phyloP scores from a whole-genome alignment of 2,329 filamentous ascomycete species.

The Fonsecaea pugnacius region DNA sequence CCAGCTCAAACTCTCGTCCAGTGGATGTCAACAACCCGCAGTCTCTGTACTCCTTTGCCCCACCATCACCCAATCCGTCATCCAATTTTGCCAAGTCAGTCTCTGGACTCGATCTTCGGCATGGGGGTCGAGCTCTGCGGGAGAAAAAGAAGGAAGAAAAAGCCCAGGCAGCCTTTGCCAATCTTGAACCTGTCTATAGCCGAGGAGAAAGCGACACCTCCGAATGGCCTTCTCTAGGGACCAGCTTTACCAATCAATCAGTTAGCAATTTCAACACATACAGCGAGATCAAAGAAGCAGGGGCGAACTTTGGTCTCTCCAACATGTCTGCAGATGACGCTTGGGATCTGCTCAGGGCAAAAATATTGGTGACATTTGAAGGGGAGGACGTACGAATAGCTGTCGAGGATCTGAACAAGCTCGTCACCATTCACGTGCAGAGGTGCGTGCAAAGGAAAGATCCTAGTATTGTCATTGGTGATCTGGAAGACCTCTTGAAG shows the following conservation, averaged over 20 bases:
- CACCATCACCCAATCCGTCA: constrained; percentile 64
- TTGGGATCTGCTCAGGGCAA: constrained; percentile 68
- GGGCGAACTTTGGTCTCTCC: constrained; percentile 63
- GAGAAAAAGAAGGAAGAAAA: constrained; percentile 82
- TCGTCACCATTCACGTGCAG: constrained; percentile 66
- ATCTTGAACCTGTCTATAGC: constrained; percentile 40
- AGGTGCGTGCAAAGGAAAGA: constrained; percentile 65
- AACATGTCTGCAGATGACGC: constrained; percentile 71
- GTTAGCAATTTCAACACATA: constrained; percentile 33
- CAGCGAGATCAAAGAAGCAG: constrained; percentile 35
- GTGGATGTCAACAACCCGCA: constrained; percentile 66
- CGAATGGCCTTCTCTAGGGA: constrained; percentile 37
- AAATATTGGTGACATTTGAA: constrained; percentile 66
- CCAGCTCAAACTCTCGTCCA: constrained; percentile 67
- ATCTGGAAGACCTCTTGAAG: constrained; percentile 63
- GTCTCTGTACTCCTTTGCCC: constrained; percentile 68
- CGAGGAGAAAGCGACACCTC: constrained; percentile 37
- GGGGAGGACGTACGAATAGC: constrained; percentile 67
- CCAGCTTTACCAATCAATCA: constrained; percentile 33
- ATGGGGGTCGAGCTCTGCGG: constrained; percentile 74
- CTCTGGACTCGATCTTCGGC: constrained; percentile 76
- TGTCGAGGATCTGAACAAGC: constrained; percentile 68
- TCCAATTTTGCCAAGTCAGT: constrained; percentile 77
- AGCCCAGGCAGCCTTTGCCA: constrained; percentile 39
- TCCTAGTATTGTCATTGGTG: constrained; percentile 64